Evolutionary conservation across 192 early-diverging fungal genomes (phyloP).

Genomic region (Rhizoclosmatium sp.): DNA sequence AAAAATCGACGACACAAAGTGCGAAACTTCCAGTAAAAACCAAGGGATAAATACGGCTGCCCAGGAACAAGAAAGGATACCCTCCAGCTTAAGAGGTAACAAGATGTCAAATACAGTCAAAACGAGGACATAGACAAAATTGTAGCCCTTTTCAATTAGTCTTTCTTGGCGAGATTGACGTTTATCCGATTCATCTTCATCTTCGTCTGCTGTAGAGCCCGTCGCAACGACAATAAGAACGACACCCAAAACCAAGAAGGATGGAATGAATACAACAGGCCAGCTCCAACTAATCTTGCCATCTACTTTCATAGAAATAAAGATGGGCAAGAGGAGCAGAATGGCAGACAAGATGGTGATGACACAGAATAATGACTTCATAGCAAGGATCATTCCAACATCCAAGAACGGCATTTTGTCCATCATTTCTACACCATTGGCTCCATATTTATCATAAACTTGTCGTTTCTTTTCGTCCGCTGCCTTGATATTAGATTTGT

Average conservation of each 20-base stretch:
- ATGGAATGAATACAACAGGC: constrained; percentile 79
- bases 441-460: constrained; percentile 88
- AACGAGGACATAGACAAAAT: constrained; percentile 55
- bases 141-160: constrained; percentile 23
- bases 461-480: constrained; percentile 74
- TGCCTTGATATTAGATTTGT: constrained; percentile 52
- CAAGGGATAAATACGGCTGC: constrained; percentile 81
- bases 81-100: constrained; percentile 76
- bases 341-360: constrained; percentile 55
- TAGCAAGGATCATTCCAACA: constrained; percentile 50
- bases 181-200: constrained; percentile 57
- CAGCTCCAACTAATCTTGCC: constrained; percentile 73
- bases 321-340: constrained; percentile 83
- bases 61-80: constrained; percentile 65
- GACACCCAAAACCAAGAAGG: constrained; percentile 76
- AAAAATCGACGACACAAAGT: constrained; percentile 56
- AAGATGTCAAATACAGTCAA: constrained; percentile 81
- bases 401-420: constrained; percentile 56
- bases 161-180: constrained; percentile 41
- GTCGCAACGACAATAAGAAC: constrained; percentile 41
- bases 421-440: constrained; percentile 58
- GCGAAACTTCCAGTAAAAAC: constrained; percentile 78
- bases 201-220: constrained; percentile 25
- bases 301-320: constrained; percentile 82
- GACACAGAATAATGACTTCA: constrained; percentile 51